These are phyloP conservation scores for Chlamydomonas asymmetrica DNA, from an alignment of 139 green algal genomes.

Conservation along the genomic window DNA sequence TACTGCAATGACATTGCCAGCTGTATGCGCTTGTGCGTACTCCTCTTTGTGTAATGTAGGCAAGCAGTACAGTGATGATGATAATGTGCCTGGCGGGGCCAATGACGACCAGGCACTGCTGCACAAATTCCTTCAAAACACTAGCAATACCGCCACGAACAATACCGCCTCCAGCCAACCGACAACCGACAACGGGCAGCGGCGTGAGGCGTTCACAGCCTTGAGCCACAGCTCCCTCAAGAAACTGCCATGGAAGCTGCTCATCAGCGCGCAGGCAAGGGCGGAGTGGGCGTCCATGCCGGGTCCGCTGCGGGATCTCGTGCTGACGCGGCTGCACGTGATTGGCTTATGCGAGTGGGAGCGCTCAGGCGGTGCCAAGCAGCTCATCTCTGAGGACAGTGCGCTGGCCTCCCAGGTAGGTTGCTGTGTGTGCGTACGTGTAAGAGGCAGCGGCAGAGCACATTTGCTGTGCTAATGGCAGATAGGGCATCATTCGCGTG, in stretches of 20 bases:
- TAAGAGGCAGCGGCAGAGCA: not conserved
- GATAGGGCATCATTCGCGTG: not conserved
- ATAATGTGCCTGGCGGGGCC: too few species aligned
- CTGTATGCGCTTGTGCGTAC: too few species aligned
- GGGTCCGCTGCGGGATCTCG: not conserved
- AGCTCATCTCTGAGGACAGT: slow-evolving; percentile 10
- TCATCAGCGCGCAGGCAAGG: too few species aligned
- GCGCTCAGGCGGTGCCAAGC: slow-evolving; percentile 27
- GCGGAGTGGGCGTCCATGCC: not conserved
- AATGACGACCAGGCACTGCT: too few species aligned
- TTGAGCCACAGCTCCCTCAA: not conserved
- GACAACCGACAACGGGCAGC: not conserved
- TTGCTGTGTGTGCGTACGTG: not conserved
- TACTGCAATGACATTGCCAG: too few species aligned
- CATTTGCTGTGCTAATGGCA: not conserved
- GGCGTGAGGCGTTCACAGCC: not conserved
- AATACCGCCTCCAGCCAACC: not conserved
- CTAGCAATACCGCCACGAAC: not conserved
- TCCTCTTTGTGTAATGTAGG: too few species aligned
- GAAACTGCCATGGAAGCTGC: too few species aligned
- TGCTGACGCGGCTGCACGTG: slow-evolving; percentile 18
- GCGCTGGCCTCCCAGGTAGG: slow-evolving; percentile 4
- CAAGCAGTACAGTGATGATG: too few species aligned
- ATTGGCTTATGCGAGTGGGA: slow-evolving; percentile 29
- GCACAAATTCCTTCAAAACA: too few species aligned